Evolutionary conservation across 2,329 filamentous ascomycete genomes (phyloP), one percentile per base, ranked within the genome.

Genomic region (Colletotrichum tropicicola): DNA sequence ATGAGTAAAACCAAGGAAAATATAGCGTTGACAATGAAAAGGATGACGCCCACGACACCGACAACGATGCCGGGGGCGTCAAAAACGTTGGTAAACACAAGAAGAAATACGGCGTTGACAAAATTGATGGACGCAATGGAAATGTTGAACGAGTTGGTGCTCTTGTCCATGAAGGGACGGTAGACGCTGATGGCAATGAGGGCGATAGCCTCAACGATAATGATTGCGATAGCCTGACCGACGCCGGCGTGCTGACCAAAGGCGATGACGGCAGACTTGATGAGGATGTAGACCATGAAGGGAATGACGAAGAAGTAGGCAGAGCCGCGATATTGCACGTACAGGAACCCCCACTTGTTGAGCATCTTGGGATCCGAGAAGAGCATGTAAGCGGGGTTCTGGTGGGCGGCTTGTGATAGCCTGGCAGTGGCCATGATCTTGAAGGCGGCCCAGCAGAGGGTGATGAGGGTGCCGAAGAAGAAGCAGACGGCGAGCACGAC

Each of bases 261-360:
- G 59, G 91, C 93, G 70, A 98, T 89, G 74, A 98, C 96, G 83
- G 97, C 90, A 67, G 91, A 88, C 85, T 98, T 98, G 78, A 97
- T 72, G 17, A 98, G 77, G 43, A 91, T 89, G 78, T 98, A 97
- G 59, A 81, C 79, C 64, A 98, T 83, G 57, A 91, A 81, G 1
- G 93, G 93, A 37, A 97, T 87, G 72, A 98, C 93, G 79, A 96
- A 98, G 83, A 96, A 98, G 85, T 97, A 98, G 43, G 94, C 93
- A 2, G 94, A 96, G 48, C 95, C 95, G 73, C 95, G 92, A 85
- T 97, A 98, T 78, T 97, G 94, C 39, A 98, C 93, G 75, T 98
- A 98, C 69, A 98, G 87, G 83, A 98, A 98, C 21, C 95, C 95
- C 95, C 95, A 98, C 81, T 97, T 97, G 87, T 98, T 98, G 69